Base-by-base conservation (phyloP, 2,329 filamentous ascomycete genomes). In the Talaromyces piceae region DNA sequence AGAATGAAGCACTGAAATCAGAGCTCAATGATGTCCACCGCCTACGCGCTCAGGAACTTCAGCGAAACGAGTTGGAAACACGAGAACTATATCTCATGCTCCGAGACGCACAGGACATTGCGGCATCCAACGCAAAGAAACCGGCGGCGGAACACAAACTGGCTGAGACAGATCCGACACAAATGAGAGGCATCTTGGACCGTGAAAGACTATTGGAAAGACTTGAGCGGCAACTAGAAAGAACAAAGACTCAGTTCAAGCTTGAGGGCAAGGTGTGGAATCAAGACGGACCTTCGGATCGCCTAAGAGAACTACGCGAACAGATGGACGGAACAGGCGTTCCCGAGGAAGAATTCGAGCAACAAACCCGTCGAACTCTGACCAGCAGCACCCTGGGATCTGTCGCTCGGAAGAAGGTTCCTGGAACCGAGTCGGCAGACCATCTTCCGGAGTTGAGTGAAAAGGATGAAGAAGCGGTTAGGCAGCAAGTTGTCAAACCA, bases 21-120 rank as follows among this genome's bases (percentile, higher is more conserved):
- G 93, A 98, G 65, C 75, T 97, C 54, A 87, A 89, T 20, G 91
- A 89, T 61, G 73, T 95, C 51, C 90, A 95, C 67, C 83, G 88
- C 12, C 74, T 96, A 56, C 82, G 91, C 54, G 87, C 88, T 16
- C 91, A 94, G 68, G 91, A 97, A 67, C 79, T 94, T 30, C 93
- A 97, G 70, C 82, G 93, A 48, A 95, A 95, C 63, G 93, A 98
- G 71, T 76, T 98, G 26, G 93, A 98, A 72, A 97, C 91, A 2
- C 81, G 93, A 73, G 93, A 98, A 70, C 74, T 98, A 20, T 98
- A 97, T 69, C 85, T 98, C 51, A 98, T 98, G 93, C 84, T 98
- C 57, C 84, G 91, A 55, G 93, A 98, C 70, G 91, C 93, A 31
- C 91, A 97, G 70, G 91, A 98, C 63, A 89, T 96, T 58, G 91